These are phyloP conservation scores for Solanum hybrid DNA, from an alignment of 305 asterid species.

Conservation along the genomic window DNA sequence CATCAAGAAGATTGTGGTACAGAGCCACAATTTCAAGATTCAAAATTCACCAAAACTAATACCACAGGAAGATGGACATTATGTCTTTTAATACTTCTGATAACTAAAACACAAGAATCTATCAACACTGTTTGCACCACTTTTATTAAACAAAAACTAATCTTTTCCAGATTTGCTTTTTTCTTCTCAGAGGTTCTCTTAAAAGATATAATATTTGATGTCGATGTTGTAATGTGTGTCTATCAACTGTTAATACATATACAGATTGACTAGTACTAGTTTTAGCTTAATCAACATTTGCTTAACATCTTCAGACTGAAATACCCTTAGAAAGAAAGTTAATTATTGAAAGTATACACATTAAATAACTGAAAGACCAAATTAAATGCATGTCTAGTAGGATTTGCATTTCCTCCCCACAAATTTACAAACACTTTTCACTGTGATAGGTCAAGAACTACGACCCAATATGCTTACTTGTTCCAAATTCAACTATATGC, in stretches of 20 bases:
- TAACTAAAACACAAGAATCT: background rate
- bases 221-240: background rate
- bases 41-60: background rate
- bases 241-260: background rate
- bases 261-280: background rate
- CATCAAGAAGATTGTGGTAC: background rate
- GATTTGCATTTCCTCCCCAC: background rate
- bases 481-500: background rate
- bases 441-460: constrained; percentile 21
- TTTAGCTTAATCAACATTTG: background rate
- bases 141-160: background rate
- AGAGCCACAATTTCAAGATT: background rate
- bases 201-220: background rate
- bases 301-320: background rate
- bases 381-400: background rate
- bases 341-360: background rate
- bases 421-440: constrained; percentile 11
- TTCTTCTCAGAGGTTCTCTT: background rate
- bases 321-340: background rate
- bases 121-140: background rate
- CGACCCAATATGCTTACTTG: background rate
- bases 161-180: background rate
- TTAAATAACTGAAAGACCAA: background rate
- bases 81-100: background rate
- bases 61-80: background rate